Base-by-base conservation (phyloP, 2,329 filamentous ascomycete species). In the Phialophora macrospora region DNA sequence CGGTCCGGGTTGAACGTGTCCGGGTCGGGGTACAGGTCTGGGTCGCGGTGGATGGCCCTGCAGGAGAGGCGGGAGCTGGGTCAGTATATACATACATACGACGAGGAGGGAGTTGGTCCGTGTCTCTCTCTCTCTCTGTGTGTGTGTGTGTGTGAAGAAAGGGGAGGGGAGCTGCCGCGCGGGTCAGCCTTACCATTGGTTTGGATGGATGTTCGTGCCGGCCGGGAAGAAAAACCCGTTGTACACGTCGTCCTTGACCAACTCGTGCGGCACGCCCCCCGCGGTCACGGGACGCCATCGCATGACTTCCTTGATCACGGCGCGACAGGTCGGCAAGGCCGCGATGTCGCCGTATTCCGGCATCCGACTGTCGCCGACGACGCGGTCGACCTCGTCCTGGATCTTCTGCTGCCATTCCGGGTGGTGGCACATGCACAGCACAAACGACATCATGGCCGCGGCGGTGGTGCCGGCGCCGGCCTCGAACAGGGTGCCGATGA, bases 1-100 rank as follows among this genome's bases (percentile, higher is more conserved):
- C 84, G 80, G 30, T 83, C 80, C 2, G 84, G 84, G 38, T 82
- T 81, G 75, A 85, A 86, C 26, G 76, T 75, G 51, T 83, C 80
- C 0, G 81, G 79, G 56, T 82, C 79, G 1, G 83, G 83, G 71
- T 83, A 86, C 44, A 81, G 77, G 2, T 74, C 74, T 8, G 82
- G 80, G 62, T 85, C 83, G 30, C 83, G 81, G 34, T 84, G 79
- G 68, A 86, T 84, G 30, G 83, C 65, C 65, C 65, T 64, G 26
- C n/a, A 22, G 28, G 12, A 5, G 7, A 30, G 8, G 32, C 0
- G 32, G 6, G 4, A 30, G 32, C 4, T 9, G 4, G 4, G 32
- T 34, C 28, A 28, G 28, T 6, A 24, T 3, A 24, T 24, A 24
- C 24, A 24, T 3, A 24, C 24, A 24, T 6, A 28, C 28, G n/a